Conservation (phyloP, 129 eudicot species). For the Artemisia argyi region DNA sequence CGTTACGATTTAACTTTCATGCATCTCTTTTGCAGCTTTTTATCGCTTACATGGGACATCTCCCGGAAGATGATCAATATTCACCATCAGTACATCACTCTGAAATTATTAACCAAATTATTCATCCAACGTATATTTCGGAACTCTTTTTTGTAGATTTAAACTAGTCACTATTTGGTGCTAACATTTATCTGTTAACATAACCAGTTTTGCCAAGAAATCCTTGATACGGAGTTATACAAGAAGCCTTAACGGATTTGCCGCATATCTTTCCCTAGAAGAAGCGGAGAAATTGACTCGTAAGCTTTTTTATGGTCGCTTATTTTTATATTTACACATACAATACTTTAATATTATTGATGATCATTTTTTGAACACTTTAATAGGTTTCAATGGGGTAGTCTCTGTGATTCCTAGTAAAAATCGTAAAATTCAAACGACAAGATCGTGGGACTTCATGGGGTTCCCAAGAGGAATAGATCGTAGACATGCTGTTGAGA, state of each 20-base stretch:
- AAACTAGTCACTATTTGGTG: neutral
- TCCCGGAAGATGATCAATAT: conserved; percentile 21
- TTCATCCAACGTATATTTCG: neutral
- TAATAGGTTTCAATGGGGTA: conserved; percentile 36
- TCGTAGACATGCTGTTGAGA: conserved; percentile 7
- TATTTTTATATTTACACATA: neutral
- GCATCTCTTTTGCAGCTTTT: conserved; percentile 10
- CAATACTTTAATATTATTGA: too few relatives aligned
- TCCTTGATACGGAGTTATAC: conserved; percentile 40
- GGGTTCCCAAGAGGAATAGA: conserved; percentile 23
- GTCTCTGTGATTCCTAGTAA: conserved; percentile 35
- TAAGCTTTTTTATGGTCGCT: conserved; percentile 5
- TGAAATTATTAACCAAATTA: conserved; percentile 15
- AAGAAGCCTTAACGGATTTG: conserved; percentile 57
- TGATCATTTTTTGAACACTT: neutral
- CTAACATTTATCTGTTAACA: neutral
- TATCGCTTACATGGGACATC: conserved; percentile 38
- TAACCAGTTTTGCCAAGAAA: conserved; percentile 29
- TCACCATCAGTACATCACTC: conserved; percentile 31
- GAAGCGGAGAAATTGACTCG: conserved; percentile 42
- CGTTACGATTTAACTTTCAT: neutral
- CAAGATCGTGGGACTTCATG: conserved; percentile 62
- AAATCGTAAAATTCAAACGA: conserved; percentile 41
- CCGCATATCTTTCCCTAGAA: conserved; percentile 44
- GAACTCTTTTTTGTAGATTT: neutral